Conservation (phyloP, 352 stramenopile genomes). For the Phytophthora melonis region DNA sequence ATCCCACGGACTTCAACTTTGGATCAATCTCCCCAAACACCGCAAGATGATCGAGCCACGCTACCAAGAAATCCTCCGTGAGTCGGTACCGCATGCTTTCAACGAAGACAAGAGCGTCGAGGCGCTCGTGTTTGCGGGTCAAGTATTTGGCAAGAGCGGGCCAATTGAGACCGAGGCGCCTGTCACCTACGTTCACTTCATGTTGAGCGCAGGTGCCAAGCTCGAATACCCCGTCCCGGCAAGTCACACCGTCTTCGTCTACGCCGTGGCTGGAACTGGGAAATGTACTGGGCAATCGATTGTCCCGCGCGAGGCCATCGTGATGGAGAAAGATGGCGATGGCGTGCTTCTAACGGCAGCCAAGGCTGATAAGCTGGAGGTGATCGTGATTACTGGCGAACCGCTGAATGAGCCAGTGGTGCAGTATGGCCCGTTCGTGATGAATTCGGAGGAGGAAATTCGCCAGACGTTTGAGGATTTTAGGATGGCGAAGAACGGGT, state of each 20-base stretch:
- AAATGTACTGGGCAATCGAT: conserved; percentile 15
- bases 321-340: conserved; percentile 53
- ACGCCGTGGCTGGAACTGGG: conserved; percentile 35
- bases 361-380: conserved; percentile 44
- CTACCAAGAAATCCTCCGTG: conserved; percentile 50
- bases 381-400: conserved; percentile 62
- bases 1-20: conserved; percentile 50
- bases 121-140: conserved; percentile 52
- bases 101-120: conserved; percentile 44
- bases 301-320: conserved; percentile 47
- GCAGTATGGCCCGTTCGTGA: conserved; percentile 74
- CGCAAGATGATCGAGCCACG: conserved; percentile 46
- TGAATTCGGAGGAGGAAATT: conserved; percentile 41
- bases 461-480: not conserved
- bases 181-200: conserved; percentile 55
- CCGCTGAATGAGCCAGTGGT: conserved; percentile 63
- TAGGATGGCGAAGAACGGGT: not conserved
- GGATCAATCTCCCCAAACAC: conserved; percentile 48
- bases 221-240: conserved; percentile 41
- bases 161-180: conserved; percentile 43
- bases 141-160: conserved; percentile 44
- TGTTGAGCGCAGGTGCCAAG: conserved; percentile 34
- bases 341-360: conserved; percentile 46
- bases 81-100: conserved; percentile 43
- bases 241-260: conserved; percentile 50